Conservation (phyloP, 2,329 filamentous ascomycete species). For the Aspergillus vadensis region DNA sequence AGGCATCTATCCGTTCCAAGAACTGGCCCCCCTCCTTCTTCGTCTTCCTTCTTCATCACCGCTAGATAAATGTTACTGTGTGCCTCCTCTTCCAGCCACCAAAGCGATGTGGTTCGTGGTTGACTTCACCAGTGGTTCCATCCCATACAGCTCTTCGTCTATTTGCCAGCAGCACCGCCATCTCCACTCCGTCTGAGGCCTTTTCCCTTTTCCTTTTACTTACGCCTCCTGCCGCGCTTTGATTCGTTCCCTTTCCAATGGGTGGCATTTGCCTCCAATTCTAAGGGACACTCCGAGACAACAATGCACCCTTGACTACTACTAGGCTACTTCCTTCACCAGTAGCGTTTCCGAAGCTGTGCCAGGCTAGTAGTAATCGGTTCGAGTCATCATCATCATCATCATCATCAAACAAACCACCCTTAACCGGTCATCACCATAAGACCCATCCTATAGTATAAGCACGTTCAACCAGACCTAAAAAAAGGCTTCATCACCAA, state of each 20-base stretch:
- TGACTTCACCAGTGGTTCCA: slow-evolving; percentile 20
- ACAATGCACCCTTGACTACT: background rate
- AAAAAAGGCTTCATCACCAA: too few relatives aligned
- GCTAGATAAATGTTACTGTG: background rate
- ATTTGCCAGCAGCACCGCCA: slow-evolving; percentile 16
- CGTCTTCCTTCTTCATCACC: background rate
- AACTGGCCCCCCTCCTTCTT: background rate
- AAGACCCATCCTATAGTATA: background rate
- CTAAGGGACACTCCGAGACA: slow-evolving; percentile 1
- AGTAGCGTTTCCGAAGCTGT: background rate
- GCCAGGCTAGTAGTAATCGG: background rate
- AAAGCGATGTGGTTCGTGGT: slow-evolving; percentile 17
- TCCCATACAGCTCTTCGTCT: slow-evolving; percentile 4
- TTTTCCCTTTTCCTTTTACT: slow-evolving; percentile 10
- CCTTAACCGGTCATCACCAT: background rate
- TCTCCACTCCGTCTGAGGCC: slow-evolving; percentile 18
- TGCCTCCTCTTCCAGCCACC: background rate
- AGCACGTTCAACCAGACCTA: background rate
- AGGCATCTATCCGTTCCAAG: background rate
- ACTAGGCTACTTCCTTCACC: background rate
- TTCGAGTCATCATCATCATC: background rate
- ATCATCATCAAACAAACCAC: too few relatives aligned
- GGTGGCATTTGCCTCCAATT: slow-evolving; percentile 10
- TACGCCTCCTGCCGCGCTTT: background rate
- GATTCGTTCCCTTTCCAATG: slow-evolving; percentile 5